phyloP scores from a whole-genome alignment of 129 eudicot genomes.

The Sambucus nigra region DNA sequence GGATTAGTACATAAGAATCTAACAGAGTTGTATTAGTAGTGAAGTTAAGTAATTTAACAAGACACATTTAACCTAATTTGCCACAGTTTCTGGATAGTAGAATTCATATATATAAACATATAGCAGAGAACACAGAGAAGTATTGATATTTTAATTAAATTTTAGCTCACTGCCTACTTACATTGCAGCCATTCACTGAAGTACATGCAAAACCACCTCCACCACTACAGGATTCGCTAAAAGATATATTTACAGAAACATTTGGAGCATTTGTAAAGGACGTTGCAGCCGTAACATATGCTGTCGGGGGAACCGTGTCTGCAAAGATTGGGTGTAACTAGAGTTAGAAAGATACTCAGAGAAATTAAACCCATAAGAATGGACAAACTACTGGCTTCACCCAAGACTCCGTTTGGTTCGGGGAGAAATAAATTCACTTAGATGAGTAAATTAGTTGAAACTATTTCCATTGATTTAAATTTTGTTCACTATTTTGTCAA shows the following conservation, averaged over 20 bases:
- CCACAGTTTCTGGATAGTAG: too few relatives aligned
- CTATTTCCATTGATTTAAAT: too few relatives aligned
- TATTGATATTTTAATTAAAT: background rate
- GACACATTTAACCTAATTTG: too few relatives aligned
- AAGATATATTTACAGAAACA: slow-evolving; percentile 57
- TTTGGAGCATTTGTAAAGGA: slow-evolving; percentile 54
- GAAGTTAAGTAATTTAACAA: too few relatives aligned
- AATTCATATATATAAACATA: background rate
- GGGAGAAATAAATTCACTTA: too few relatives aligned
- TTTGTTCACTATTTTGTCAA: too few relatives aligned
- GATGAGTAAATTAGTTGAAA: too few relatives aligned
- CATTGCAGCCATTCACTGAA: slow-evolving; percentile 70
- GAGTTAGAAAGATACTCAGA: background rate
- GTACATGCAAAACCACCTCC: slow-evolving; percentile 74
- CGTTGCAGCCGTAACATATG: slow-evolving; percentile 45
- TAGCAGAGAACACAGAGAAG: background rate
- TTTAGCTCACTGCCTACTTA: slow-evolving; percentile 50
- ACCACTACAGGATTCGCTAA: slow-evolving; percentile 57
- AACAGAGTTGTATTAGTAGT: too few relatives aligned
- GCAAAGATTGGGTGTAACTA: slow-evolving; percentile 18
- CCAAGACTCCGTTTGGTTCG: too few relatives aligned
- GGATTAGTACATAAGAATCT: too few relatives aligned
- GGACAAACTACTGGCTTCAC: too few relatives aligned
- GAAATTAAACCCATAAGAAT: too few relatives aligned
- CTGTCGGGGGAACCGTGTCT: slow-evolving; percentile 85